Conservation (phyloP, 2,329 filamentous ascomycete genomes). For the Aaosphaeria arxii region DNA sequence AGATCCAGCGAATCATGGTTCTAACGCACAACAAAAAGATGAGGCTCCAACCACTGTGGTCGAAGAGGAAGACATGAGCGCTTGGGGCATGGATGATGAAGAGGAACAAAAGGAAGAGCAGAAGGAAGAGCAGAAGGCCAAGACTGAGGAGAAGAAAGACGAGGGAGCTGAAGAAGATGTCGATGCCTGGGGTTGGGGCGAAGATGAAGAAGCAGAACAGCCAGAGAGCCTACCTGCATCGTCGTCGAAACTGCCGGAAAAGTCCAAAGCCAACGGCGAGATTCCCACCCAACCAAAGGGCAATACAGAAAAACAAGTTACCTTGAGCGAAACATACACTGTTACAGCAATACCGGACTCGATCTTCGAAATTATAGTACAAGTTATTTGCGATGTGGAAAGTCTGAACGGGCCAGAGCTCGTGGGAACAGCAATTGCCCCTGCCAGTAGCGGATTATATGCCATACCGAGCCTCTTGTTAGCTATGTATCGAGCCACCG, state of each 20-base stretch:
- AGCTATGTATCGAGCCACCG: conserved; percentile 76
- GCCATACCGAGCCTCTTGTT: conserved; percentile 68
- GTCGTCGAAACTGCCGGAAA: conserved; percentile 19
- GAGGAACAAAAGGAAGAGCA: conserved; percentile 21
- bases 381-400: conserved; percentile 45
- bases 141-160: not conserved
- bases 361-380: conserved; percentile 66
- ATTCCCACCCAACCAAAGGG: conserved; percentile 18
- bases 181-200: conserved; percentile 85
- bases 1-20: conserved; percentile 6
- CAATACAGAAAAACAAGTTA: conserved; percentile 59
- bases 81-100: conserved; percentile 46
- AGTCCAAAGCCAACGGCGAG: conserved; percentile 31
- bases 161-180: conserved; percentile 36
- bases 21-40: not conserved
- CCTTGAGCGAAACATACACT: conserved; percentile 79
- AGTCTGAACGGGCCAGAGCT: conserved; percentile 53
- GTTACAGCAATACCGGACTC: conserved; percentile 84
- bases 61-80: conserved; percentile 49
- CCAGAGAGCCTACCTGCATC: conserved; percentile 6
- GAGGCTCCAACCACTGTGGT: conserved; percentile 4
- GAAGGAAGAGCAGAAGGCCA: conserved; percentile 14
- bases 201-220: conserved; percentile 48
- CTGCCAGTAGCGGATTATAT: conserved; percentile 68
- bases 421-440: conserved; percentile 55